Evolutionary conservation across 495 filamentous ascomycete genomes (phyloP).

Genomic region (Massariosphaeria phaeospora): DNA sequence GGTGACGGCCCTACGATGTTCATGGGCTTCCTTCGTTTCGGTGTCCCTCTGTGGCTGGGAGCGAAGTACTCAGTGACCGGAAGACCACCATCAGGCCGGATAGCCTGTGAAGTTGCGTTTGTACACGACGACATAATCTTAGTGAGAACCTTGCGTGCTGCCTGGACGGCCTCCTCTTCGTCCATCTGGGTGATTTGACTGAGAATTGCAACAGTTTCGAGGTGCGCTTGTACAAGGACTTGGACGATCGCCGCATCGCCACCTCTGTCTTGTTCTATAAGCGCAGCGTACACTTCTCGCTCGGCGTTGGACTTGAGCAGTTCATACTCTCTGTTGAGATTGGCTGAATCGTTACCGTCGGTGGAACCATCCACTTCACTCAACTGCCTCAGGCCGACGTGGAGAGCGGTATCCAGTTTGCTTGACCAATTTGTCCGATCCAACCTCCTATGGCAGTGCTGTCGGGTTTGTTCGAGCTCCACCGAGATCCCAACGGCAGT

Average conservation of each 20-base stretch:
- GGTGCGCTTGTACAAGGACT: constrained; percentile 78
- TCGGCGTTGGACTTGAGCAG: constrained; percentile 77
- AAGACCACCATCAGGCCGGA: constrained; percentile 82
- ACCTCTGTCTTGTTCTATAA: constrained; percentile 76
- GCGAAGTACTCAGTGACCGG: constrained; percentile 59
- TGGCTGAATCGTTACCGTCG: constrained; percentile 67
- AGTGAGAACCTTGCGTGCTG: constrained; percentile 71
- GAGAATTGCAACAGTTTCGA: constrained; percentile 80
- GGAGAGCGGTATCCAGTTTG: constrained; percentile 76
- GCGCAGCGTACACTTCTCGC: constrained; percentile 68
- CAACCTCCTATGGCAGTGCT: constrained; percentile 81
- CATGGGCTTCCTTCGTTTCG: constrained; percentile 65
- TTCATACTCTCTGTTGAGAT: constrained; percentile 75
- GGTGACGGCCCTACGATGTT: constrained; percentile 40
- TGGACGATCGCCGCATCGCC: constrained; percentile 75
- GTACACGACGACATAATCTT: constrained; percentile 73
- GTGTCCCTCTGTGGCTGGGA: constrained; percentile 63
- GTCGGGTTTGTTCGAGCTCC: constrained; percentile 82
- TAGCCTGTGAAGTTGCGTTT: constrained; percentile 67
- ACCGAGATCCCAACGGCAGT: constrained; percentile 80
- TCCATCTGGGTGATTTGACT: constrained; percentile 72
- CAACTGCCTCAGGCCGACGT: constrained; percentile 75
- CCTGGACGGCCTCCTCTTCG: constrained; percentile 74
- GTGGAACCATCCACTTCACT: constrained; percentile 62
- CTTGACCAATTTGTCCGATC: constrained; percentile 80